Evolutionary conservation across 2,329 filamentous ascomycete genomes (phyloP).

Genomic region (Neofusicoccum ribis): DNA sequence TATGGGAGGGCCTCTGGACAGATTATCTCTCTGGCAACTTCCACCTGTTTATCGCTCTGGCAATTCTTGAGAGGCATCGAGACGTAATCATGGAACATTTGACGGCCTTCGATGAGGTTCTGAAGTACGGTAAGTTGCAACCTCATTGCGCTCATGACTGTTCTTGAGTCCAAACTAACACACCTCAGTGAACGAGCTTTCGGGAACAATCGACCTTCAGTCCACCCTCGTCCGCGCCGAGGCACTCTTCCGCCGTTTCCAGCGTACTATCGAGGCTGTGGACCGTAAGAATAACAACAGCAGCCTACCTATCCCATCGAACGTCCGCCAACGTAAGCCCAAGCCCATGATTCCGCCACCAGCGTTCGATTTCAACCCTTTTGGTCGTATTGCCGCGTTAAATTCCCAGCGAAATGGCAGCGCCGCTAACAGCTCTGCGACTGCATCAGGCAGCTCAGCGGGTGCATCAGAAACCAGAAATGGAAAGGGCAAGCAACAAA

Average conservation of each 20-base stretch:
- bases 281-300: conserved; percentile 76
- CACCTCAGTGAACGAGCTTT: conserved; percentile 82
- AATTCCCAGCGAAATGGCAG: neutral
- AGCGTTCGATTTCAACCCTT: neutral
- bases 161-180: conserved; percentile 21
- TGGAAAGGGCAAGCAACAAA: conserved; percentile 38
- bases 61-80: conserved; percentile 93
- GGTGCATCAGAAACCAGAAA: conserved; percentile 23
- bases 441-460: conserved; percentile 27
- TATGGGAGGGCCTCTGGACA: conserved; percentile 96
- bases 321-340: conserved; percentile 48
- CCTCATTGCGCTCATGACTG: neutral
- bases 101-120: conserved; percentile 90
- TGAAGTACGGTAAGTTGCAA: conserved; percentile 78
- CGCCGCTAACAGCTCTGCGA: conserved; percentile 18
- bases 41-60: conserved; percentile 89
- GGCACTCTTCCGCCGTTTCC: conserved; percentile 82
- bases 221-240: conserved; percentile 86
- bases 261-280: conserved; percentile 83
- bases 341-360: conserved; percentile 12
- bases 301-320: conserved; percentile 61
- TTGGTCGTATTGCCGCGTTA: conserved; percentile 7
- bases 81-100: conserved; percentile 95
- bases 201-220: conserved; percentile 86
- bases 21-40: conserved; percentile 87